phyloP scores from a whole-genome alignment of 495 filamentous ascomycete genomes.

The Halenospora varia region DNA sequence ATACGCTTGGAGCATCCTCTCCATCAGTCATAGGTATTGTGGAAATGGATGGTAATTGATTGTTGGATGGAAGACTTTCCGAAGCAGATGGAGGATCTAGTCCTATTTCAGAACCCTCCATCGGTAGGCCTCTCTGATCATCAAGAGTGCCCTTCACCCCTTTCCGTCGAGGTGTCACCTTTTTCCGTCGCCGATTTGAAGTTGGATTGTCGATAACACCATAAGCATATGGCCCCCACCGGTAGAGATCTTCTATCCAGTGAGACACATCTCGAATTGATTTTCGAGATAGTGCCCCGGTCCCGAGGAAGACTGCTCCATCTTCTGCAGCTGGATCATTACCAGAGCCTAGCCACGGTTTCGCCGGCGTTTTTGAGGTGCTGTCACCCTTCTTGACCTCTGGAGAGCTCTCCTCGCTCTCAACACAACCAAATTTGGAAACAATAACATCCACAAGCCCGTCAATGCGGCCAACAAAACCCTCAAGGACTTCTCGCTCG shows the following conservation, averaged over 20 bases:
- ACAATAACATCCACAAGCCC: slow-evolving; percentile 83
- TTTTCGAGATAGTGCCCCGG: slow-evolving; percentile 59
- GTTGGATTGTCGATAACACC: slow-evolving; percentile 72
- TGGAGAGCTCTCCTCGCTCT: slow-evolving; percentile 12
- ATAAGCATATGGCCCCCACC: slow-evolving; percentile 72
- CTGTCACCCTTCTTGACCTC: slow-evolving; percentile 4
- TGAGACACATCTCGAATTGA: slow-evolving; percentile 64
- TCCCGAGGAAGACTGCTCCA: slow-evolving; percentile 78
- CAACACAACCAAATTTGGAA: slow-evolving; percentile 72
- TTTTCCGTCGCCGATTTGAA: slow-evolving; percentile 38
- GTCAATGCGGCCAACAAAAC: slow-evolving; percentile 62
- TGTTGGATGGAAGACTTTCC: not conserved
- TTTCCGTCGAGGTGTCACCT: not conserved
- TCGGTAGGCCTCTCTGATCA: too few relatives aligned
- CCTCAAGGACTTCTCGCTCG: slow-evolving; percentile 86
- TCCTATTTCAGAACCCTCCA: too few relatives aligned
- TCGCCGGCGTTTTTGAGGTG: slow-evolving; percentile 4
- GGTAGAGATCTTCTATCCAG: slow-evolving; percentile 84
- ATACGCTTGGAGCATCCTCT: not conserved
- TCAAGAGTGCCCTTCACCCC: not conserved
- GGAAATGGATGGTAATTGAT: slow-evolving; percentile 2
- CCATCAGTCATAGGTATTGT: slow-evolving; percentile 10
- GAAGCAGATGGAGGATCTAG: too few relatives aligned
- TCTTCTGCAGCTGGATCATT: slow-evolving; percentile 62
- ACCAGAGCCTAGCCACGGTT: slow-evolving; percentile 65